These are phyloP conservation scores for Bolboschoenoplectus hybrid DNA, from an alignment of 202 grass and related monocot genomes.

Conservation along the genomic window DNA sequence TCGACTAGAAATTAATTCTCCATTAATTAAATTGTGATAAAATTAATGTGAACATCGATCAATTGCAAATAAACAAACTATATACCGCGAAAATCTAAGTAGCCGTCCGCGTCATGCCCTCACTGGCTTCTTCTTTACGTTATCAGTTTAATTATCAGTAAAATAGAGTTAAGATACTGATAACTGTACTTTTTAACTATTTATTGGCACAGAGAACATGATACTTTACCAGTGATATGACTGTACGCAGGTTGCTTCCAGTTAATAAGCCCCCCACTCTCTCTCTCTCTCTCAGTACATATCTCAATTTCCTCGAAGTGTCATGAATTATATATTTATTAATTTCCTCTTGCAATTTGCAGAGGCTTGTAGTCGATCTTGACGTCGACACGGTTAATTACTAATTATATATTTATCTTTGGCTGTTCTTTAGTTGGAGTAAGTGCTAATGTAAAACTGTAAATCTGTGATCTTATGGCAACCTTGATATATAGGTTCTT, in stretches of 20 bases:
- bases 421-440: background rate
- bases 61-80: background rate
- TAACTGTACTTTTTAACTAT: conserved; percentile 33
- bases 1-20: background rate
- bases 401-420: background rate
- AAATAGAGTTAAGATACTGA: conserved; percentile 4
- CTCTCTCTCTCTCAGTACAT: background rate
- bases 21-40: background rate
- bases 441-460: background rate
- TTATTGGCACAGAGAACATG: conserved; percentile 25
- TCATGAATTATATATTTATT: background rate
- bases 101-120: conserved; percentile 20
- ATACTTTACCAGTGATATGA: conserved; percentile 28
- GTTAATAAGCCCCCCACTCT: background rate
- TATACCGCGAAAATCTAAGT: background rate
- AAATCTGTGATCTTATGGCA: background rate
- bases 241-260: conserved; percentile 30
- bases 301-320: conserved; percentile 33
- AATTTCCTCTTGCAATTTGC: conserved; percentile 16
- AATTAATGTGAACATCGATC: background rate
- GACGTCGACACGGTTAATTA: background rate
- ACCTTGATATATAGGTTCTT: background rate
- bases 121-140: conserved; percentile 14
- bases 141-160: conserved; percentile 4
- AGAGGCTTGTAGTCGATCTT: background rate